Base-by-base conservation (phyloP, 306 rosid species). In the Castanea mollissima region DNA sequence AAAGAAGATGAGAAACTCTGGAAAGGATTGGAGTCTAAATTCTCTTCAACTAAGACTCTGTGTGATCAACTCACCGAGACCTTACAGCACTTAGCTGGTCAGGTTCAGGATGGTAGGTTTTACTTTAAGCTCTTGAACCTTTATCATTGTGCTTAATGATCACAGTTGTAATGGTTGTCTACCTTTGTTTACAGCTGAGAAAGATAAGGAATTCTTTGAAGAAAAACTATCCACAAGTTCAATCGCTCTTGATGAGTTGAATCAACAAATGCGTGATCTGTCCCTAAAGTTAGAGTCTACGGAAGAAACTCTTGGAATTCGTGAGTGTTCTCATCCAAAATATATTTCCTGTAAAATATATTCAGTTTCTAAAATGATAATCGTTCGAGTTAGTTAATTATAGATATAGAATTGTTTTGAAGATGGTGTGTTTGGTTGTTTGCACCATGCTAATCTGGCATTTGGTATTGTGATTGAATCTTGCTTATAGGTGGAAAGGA, bases 1-100 rank as follows among this genome's bases (percentile, higher is more conserved):
- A 91, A 89, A 75, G 98, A 95, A 85, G 98, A 95, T 76, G 97
- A 89, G 81, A 95, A 91, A 86, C 86, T 91, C 27, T 93, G 99
- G 98, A 86, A 85, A 77, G 97, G 97, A 77, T 76, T 93, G 84
- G 98, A 91, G 74, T 91, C 94, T 51, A 95, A 92, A 75, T 88
- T 95, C 79, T 95, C 93, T 38, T 95, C 99, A 15, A 93, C 97
- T 6, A 95, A 92, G 88, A 84, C 94, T 27, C 71, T 93, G 85
- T 86, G 92, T 29, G 96, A 93, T 87, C 92, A 93, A 75, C 96
- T 95, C 62, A 88, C 91, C 0, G 98, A 90, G 74, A 93, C 98
- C 68, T 78, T 95, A 69, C 96, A 90, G 84, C 91, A 85, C 63
- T 79, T 95, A 74, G 89, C 96, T 54, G 74, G 90, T 82, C 85